These are phyloP conservation scores for Lojkania enalia DNA, from an alignment of 2,329 filamentous ascomycete species.

Conservation along the genomic window DNA sequence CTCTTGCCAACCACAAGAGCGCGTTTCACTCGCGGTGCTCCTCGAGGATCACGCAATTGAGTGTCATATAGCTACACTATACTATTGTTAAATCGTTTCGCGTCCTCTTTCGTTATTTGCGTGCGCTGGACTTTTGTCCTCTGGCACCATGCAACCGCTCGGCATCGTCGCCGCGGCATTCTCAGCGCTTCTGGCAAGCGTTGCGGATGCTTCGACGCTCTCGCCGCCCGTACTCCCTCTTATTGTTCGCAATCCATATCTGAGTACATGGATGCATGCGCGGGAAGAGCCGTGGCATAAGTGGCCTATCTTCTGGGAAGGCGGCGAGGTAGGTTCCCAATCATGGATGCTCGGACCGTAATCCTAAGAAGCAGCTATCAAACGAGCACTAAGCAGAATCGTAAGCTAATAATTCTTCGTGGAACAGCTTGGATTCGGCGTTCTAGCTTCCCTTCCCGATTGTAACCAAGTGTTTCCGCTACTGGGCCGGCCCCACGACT, in stretches of 20 bases:
- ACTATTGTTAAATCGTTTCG: conserved; percentile 1
- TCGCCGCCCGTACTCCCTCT: conserved; percentile 58
- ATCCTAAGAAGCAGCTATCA: too few relatives aligned
- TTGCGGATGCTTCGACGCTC: conserved; percentile 55
- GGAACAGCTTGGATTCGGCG: conserved; percentile 60
- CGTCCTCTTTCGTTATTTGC: conserved; percentile 1
- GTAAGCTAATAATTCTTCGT: conserved; percentile 14
- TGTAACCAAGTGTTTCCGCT: conserved; percentile 65
- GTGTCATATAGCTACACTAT: conserved; percentile 8
- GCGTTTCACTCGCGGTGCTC: conserved; percentile 2
- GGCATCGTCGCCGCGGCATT: conserved; percentile 22
- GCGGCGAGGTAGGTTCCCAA: conserved; percentile 58
- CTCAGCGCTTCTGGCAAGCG: conserved; percentile 46
- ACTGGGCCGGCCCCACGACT: conserved; percentile 68
- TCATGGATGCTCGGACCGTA: too few relatives aligned
- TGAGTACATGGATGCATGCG: conserved; percentile 64
- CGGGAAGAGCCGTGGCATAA: conserved; percentile 75
- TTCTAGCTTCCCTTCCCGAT: conserved; percentile 64
- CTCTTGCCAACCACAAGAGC: conserved; percentile 16
- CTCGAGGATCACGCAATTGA: conserved; percentile 9
- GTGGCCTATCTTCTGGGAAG: conserved; percentile 88
- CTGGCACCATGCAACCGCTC: conserved; percentile 33
- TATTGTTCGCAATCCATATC: conserved; percentile 56
- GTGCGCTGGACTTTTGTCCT: conserved; percentile 9
- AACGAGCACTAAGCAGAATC: background rate